Evolutionary conservation across 2,329 filamentous ascomycete genomes (phyloP), one percentile per base, ranked within the genome.

Genomic region (Metarhizium album): DNA sequence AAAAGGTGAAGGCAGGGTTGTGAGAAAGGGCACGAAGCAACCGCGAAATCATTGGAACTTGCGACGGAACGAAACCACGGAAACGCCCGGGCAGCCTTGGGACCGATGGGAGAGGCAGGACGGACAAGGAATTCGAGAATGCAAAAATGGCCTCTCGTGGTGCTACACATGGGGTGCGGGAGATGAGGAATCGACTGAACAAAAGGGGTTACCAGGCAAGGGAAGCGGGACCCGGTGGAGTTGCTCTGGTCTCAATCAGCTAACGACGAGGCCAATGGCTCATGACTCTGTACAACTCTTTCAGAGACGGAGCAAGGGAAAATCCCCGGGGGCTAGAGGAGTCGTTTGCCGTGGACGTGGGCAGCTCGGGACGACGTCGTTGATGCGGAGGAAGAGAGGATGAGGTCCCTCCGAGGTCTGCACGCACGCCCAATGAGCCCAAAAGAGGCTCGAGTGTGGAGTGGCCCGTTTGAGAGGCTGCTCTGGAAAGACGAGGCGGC

Each of bases 221-320:
- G 16, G 40, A 33, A 33, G 23, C 22, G 29, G 18, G 14, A 23
- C 27, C 11, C 7, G 27, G 27, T 38, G 35, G 35, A n/a, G 37
- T 20, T 20, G 5, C n/a, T 20, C 14, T 18, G 23, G 47, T 18
- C 47, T 18, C 35, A 42, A 24, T 31, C 45, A 37, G n/a, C n/a
- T 38, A 2, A 31, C 46, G 35, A 57, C 51, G 53, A 51, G 42
- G 47, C 42, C 47, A 57, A 50, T 57, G 48, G 52, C 53, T 58
- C 53, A 58, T 53, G 58, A 62, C 53, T 59, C 58, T 63, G 61
- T 60, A 62, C 60, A 64, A 62, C 60, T 59, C 55, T 63, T 62
- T 60, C 48, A 48, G 50, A 23, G 40, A 24, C 40, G 18, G 31
- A 40, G 2, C 7, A 45, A 27, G 31, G 40, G 46, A 29, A n/a